These are phyloP conservation scores for Peribolospora baueri DNA, from an alignment of 768 basidiomycete genomes.

Conservation along the genomic window DNA sequence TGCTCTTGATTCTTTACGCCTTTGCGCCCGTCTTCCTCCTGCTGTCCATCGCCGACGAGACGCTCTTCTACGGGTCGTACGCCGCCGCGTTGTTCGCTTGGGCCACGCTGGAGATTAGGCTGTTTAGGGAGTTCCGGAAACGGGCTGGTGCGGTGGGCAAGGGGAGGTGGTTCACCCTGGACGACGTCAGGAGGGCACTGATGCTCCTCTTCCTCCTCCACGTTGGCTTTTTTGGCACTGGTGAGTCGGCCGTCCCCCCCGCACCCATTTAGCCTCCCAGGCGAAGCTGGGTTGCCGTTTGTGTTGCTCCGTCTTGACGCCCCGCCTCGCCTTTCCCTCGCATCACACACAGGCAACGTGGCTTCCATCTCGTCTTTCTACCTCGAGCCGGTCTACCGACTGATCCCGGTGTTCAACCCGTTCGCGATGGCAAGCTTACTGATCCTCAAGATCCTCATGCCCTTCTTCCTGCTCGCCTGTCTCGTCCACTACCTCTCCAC, in stretches of 20 bases:
- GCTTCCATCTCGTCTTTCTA: slow-evolving; percentile 66
- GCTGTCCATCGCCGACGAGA: slow-evolving; percentile 59
- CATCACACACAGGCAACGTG: slow-evolving; percentile 26
- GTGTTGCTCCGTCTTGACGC: not conserved
- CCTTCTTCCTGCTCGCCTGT: slow-evolving; percentile 51
- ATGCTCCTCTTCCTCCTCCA: slow-evolving; percentile 74
- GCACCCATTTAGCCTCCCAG: too few species aligned
- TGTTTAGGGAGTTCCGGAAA: not conserved
- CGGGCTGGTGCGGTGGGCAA: not conserved
- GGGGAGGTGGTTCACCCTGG: slow-evolving; percentile 23
- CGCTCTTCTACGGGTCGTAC: slow-evolving; percentile 52
- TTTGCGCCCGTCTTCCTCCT: slow-evolving; percentile 54
- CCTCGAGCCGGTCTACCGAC: slow-evolving; percentile 61
- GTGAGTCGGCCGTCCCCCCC: slow-evolving; percentile 33
- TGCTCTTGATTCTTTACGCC: slow-evolving; percentile 31
- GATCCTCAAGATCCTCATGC: slow-evolving; percentile 61
- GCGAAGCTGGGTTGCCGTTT: not conserved
- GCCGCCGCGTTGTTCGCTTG: slow-evolving; percentile 38
- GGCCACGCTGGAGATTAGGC: slow-evolving; percentile 34
- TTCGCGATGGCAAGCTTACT: slow-evolving; percentile 37
- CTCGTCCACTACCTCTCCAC: slow-evolving; percentile 45
- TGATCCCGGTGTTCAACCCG: slow-evolving; percentile 63
- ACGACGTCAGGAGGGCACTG: slow-evolving; percentile 46
- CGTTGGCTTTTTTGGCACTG: slow-evolving; percentile 61
- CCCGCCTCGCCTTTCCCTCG: too few species aligned